These are phyloP conservation scores for Gynostemma pentaphyllum DNA, from an alignment of 306 rosid genomes.

Conservation along the genomic window DNA sequence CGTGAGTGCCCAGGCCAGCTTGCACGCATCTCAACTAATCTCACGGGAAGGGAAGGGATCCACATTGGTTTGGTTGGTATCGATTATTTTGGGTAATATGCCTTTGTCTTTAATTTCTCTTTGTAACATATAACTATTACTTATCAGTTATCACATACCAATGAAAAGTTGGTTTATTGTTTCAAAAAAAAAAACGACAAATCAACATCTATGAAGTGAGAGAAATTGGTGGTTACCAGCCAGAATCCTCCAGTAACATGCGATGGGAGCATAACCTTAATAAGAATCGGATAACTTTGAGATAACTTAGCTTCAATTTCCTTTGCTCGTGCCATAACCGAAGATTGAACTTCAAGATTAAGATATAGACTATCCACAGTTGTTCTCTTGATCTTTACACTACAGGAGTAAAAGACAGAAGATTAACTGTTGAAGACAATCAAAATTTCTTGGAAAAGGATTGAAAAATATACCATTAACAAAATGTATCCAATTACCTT, in stretches of 20 bases:
- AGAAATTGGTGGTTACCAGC: slow-evolving; percentile 18
- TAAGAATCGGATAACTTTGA: slow-evolving; percentile 11
- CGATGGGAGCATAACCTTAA: slow-evolving; percentile 19
- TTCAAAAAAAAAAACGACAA: no score
- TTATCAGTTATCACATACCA: no score
- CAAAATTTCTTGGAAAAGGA: background rate
- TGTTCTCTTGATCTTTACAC: slow-evolving; percentile 9
- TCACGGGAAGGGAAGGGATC: no score
- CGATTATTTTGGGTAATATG: no score
- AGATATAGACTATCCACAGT: background rate
- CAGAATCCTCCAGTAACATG: slow-evolving; percentile 17
- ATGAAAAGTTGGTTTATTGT: no score
- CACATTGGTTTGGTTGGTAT: no score
- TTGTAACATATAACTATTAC: no score
- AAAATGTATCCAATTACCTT: background rate
- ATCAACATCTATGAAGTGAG: no score
- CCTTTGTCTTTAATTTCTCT: no score
- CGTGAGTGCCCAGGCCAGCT: no score
- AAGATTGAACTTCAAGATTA: background rate
- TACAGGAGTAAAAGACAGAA: background rate
- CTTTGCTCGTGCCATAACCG: slow-evolving; percentile 11
- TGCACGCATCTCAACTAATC: no score
- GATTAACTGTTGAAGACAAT: background rate
- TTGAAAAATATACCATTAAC: background rate
- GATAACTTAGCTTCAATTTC: slow-evolving; percentile 18